phyloP scores from a whole-genome alignment of 2,329 filamentous ascomycete genomes.

The Neopestalotiopsis sp. region DNA sequence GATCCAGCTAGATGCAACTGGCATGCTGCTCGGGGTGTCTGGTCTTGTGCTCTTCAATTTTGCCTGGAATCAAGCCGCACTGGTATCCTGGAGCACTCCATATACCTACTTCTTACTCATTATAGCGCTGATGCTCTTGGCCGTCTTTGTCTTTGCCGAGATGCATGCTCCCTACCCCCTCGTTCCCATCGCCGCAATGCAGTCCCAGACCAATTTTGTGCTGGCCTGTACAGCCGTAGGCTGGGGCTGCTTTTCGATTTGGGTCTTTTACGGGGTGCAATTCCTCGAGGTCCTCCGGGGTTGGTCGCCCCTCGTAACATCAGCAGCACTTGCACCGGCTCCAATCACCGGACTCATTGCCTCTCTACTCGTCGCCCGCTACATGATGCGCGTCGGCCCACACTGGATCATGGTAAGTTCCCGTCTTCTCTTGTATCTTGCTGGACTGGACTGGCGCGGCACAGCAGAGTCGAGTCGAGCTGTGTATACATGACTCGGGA shows the following conservation, averaged over 20 bases:
- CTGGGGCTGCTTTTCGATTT: conserved; percentile 52
- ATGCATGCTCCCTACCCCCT: conserved; percentile 52
- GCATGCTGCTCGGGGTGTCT: conserved; percentile 49
- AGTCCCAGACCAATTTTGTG: conserved; percentile 52
- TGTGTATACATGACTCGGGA: no score
- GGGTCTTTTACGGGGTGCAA: conserved; percentile 49
- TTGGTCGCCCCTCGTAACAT: conserved; percentile 43
- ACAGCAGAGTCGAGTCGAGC: no score
- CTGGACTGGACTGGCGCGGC: no score
- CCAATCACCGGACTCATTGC: conserved; percentile 43
- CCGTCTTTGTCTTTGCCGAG: conserved; percentile 58
- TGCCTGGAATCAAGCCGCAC: conserved; percentile 63
- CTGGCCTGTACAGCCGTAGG: conserved; percentile 54
- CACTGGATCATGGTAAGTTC: conserved; percentile 33
- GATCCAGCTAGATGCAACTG: conserved; percentile 34
- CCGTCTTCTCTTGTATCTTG: no score
- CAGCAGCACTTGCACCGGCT: conserved; percentile 45
- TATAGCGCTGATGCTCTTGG: conserved; percentile 54
- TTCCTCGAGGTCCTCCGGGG: conserved; percentile 46
- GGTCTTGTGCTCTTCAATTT: conserved; percentile 63
- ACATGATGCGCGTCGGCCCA: conserved; percentile 38
- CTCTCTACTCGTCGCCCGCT: conserved; percentile 32
- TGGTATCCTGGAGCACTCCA: conserved; percentile 56
- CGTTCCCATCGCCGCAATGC: conserved; percentile 57
- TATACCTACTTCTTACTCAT: conserved; percentile 59